Conservation (phyloP, 1,284 basidiomycete species). For the Tilletia horrida region DNA sequence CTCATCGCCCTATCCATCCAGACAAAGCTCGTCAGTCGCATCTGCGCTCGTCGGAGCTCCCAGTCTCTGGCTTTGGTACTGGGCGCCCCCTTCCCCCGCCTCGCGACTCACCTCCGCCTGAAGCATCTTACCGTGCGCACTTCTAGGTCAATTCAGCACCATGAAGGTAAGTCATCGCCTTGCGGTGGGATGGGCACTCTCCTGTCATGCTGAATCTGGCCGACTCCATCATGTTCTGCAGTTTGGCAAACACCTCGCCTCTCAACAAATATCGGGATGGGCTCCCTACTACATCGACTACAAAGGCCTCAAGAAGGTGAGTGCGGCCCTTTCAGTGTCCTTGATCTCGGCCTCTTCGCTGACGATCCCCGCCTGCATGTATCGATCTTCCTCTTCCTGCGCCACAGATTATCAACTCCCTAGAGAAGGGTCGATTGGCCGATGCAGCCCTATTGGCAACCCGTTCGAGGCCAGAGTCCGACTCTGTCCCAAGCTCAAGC, state of each 20-base stretch:
- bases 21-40: no score
- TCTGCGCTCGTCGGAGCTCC: no score
- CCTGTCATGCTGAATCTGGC: no score
- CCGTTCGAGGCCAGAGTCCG: slow-evolving; percentile 66
- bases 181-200: no score
- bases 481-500: slow-evolving; percentile 21
- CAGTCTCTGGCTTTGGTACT: no score
- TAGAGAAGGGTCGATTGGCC: slow-evolving; percentile 81
- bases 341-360: background rate
- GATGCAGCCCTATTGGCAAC: slow-evolving; percentile 83
- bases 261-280: slow-evolving; percentile 96
- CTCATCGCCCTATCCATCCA: no score
- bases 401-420: slow-evolving; percentile 83
- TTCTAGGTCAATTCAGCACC: no score
- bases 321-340: slow-evolving; percentile 22
- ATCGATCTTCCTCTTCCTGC: background rate
- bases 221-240: slow-evolving; percentile 58
- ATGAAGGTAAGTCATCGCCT: no score
- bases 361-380: background rate
- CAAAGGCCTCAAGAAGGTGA: slow-evolving; percentile 85
- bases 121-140: background rate
- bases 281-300: slow-evolving; percentile 94
- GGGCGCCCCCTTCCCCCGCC: no score
- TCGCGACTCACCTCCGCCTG: background rate
- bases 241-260: slow-evolving; percentile 98